phyloP scores from a whole-genome alignment of 129 eudicot species.

The sunflower (Helianthus annuus) region HanXRQr2.0-SUNRISE NC_035439.2:2711673-2712172 shows the following conservation, averaged over 20 bases:
- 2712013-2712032: background rate
- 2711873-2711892: conserved; percentile 73
- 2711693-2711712: conserved; percentile 65
- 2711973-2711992: background rate
- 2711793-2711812: conserved; percentile 94
- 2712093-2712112: too few relatives aligned
- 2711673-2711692: conserved; percentile 75
- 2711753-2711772: conserved; percentile 58
- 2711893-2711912: conserved; percentile 75
- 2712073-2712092: too few relatives aligned
- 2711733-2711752: conserved; percentile 58
- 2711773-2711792: conserved; percentile 46
- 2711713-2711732: conserved; percentile 49
- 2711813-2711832: conserved; percentile 97
- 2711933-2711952: background rate
- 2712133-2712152: too few relatives aligned
- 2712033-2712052: background rate
- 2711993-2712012: background rate
- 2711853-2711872: conserved; percentile 70
- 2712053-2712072: too few relatives aligned
- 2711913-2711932: conserved; percentile 88
- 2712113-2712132: too few relatives aligned
- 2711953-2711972: background rate
- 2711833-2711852: conserved; percentile 59
- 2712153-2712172: too few relatives aligned